Base-by-base conservation (phyloP, 495 filamentous ascomycete species). In the Acidiella bohemica region DNA sequence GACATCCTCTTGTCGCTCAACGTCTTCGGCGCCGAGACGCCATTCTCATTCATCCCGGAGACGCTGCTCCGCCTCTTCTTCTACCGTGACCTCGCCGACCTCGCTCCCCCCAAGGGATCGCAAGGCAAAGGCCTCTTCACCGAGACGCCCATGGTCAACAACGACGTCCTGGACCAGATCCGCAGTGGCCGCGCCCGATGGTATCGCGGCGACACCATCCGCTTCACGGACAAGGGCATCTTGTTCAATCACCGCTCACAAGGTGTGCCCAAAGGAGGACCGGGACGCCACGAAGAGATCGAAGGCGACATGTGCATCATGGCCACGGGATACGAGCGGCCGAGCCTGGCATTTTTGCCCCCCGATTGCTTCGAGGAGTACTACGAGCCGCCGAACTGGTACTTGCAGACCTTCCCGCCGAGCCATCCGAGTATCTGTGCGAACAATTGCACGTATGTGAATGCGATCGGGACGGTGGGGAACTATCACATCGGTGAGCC, bases 71-170 rank as follows among this genome's bases (percentile, higher is more conserved):
- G 72, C 43, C 75, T 76, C 46, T 73, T 87, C 62, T 90, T 93
- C 63, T 90, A 90, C 59, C 77, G 84, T 11, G 82, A 88, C 42
- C 67, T 88, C n/a, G 61, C 76, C 45, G 79, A 84, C 44, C 63
- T 88, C n/a, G 70, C 79, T 0, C 84, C 84, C 0, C 63, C 69
- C 0, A 25, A 19, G 14, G 35, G 44, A 27, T 7, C 7, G 7
- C 44, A 21, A 18, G 62, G 69, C 4, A 73, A 73, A 48, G 81
- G 83, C 3, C 59, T 93, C 13, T 93, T 81, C 57, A 85, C 78
- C 12, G 76, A 77, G 21, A 88, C 82, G 1, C 82, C 84, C 0
- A 90, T 90, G 80, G 83, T 87, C 28, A 90, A 88, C 55, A 75
- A 72, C 12, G 76, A 84, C 25, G 71, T 88, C 19, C 78, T 90